Evolutionary conservation across 2,329 filamentous ascomycete genomes (phyloP).

Genomic region (Hypoxylon rubiginosum): DNA sequence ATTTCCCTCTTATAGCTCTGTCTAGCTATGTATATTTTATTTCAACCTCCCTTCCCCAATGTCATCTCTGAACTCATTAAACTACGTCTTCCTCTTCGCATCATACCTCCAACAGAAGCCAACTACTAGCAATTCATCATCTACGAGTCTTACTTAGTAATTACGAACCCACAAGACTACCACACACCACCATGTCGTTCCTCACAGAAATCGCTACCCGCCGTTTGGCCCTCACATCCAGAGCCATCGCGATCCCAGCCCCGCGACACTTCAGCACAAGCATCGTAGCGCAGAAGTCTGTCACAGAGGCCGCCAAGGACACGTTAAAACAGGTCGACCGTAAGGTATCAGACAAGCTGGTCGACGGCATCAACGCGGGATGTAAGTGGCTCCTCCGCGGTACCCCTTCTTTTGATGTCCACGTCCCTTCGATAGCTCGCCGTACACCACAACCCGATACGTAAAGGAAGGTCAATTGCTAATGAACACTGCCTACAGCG

Average conservation of each 20-base stretch:
- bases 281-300: conserved; percentile 60
- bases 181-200: conserved; percentile 63
- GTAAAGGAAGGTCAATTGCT: not conserved
- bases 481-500: conserved; percentile 43
- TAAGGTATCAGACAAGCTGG: conserved; percentile 70
- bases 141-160: not conserved
- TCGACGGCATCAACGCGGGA: conserved; percentile 71
- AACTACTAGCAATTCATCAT: not conserved
- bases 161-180: not conserved
- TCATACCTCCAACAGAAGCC: not conserved
- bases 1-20: conserved; percentile 14
- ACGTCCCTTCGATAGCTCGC: not conserved
- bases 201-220: conserved; percentile 62
- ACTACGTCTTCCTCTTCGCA: not conserved
- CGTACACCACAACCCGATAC: not conserved
- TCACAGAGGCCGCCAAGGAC: conserved; percentile 70
- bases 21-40: not conserved
- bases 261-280: conserved; percentile 66
- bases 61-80: not conserved
- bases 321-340: conserved; percentile 71
- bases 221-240: conserved; percentile 56
- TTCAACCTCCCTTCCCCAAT: conserved; percentile 6
- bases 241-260: conserved; percentile 56
- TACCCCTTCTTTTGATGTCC: not conserved
- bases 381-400: conserved; percentile 57